Conservation (phyloP, 768 basidiomycete genomes). For the Lactarius sp. region DNA sequence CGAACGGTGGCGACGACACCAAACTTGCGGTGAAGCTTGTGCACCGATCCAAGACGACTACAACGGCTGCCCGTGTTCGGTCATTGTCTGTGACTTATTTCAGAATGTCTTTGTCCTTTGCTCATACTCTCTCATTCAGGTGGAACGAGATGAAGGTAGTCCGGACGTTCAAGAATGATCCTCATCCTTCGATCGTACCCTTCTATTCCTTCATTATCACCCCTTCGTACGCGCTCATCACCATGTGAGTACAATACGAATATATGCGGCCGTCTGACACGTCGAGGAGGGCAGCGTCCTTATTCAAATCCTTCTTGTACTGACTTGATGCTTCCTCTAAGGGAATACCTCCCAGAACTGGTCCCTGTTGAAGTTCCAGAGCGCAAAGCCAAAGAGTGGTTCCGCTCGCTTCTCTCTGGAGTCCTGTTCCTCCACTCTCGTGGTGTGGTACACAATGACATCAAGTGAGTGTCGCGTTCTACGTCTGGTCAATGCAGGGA, state of each 20-base stretch:
- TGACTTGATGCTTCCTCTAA: constrained; percentile 32
- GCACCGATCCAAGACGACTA: constrained; percentile 72
- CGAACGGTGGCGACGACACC: constrained; percentile 37
- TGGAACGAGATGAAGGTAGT: constrained; percentile 99
- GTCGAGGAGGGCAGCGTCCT: neutral
- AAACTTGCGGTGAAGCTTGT: constrained; percentile 93
- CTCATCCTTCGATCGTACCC: constrained; percentile 87
- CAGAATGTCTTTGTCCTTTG: neutral
- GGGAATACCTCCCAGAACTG: constrained; percentile 82
- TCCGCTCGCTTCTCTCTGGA: constrained; percentile 73
- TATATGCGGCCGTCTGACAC: neutral
- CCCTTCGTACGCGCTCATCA: constrained; percentile 83
- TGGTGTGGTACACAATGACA: constrained; percentile 89
- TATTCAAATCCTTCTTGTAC: neutral
- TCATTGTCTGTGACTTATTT: constrained; percentile 57
- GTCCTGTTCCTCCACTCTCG: constrained; percentile 79
- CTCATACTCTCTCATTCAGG: constrained; percentile 36
- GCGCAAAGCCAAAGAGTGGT: constrained; percentile 72
- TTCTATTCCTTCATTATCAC: constrained; percentile 95
- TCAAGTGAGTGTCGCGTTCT: constrained; percentile 59
- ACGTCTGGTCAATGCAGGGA: constrained; percentile 7
- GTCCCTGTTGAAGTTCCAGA: constrained; percentile 89
- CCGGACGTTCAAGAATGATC: constrained; percentile 72
- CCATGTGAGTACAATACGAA: constrained; percentile 59
- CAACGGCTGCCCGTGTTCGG: constrained; percentile 83